These are phyloP conservation scores for Pseudocercospora eumusae DNA, from an alignment of 2,329 filamentous ascomycete species.

Conservation along the genomic window DNA sequence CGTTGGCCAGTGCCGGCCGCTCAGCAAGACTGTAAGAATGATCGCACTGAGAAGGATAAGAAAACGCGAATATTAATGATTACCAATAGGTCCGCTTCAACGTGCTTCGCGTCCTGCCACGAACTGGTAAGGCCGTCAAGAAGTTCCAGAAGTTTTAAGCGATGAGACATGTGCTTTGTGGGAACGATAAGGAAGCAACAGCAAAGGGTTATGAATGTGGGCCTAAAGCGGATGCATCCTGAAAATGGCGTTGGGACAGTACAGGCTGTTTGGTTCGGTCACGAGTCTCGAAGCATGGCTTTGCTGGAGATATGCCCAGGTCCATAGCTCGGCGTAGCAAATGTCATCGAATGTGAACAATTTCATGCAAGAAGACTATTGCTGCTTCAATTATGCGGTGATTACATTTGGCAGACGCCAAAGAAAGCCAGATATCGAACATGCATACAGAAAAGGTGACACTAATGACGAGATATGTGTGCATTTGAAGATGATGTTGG, in stretches of 20 bases:
- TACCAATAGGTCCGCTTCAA: conserved; percentile 87
- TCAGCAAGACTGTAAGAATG: conserved; percentile 95
- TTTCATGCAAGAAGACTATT: conserved; percentile 26
- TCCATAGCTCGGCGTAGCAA: conserved; percentile 32
- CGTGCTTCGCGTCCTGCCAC: conserved; percentile 95
- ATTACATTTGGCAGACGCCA: not conserved
- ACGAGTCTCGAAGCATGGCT: conserved; percentile 29
- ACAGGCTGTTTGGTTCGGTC: conserved; percentile 28
- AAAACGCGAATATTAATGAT: conserved; percentile 27
- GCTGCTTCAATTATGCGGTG: not conserved
- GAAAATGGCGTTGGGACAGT: conserved; percentile 31
- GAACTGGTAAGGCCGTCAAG: conserved; percentile 97
- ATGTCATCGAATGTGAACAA: conserved; percentile 31
- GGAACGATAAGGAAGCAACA: conserved; percentile 19
- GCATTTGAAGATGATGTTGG: not conserved
- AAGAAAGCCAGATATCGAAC: not conserved
- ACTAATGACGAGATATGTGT: not conserved
- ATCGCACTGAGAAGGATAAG: not conserved
- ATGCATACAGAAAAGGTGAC: not conserved
- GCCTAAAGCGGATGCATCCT: conserved; percentile 27
- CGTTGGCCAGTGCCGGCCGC: conserved; percentile 97
- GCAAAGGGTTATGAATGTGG: conserved; percentile 15
- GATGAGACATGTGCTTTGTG: conserved; percentile 27
- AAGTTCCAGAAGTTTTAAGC: conserved; percentile 95
- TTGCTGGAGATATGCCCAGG: conserved; percentile 21